Percentiles rank a stretch among this genome's conserved stretches.
Evolutionary conservation across 192 early-diverging fungal genomes (phyloP).

Genomic region (Gamsiella multidivaricata): DNA sequence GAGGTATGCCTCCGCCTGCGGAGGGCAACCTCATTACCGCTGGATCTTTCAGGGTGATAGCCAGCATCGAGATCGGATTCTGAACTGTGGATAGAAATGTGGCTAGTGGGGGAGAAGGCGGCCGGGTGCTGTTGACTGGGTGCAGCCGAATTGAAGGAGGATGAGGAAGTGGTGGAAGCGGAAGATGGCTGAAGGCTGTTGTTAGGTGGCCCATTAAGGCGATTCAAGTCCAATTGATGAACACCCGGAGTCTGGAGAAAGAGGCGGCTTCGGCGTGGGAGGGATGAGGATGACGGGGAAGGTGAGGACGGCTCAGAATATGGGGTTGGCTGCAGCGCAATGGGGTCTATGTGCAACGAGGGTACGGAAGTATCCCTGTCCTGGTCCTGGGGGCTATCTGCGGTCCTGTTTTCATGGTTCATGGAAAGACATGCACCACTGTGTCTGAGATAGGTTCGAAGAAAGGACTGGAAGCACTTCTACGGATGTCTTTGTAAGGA

Average conservation of each 20-base stretch:
- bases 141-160: background rate
- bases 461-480: background rate
- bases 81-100: background rate
- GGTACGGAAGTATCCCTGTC: background rate
- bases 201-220: background rate
- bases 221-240: background rate
- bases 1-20: slow-evolving; percentile 45
- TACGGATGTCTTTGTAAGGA: too few relatives aligned
- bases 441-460: background rate
- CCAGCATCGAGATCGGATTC: slow-evolving; percentile 3
- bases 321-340: background rate
- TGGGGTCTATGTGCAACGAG: background rate
- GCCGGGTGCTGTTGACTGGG: background rate
- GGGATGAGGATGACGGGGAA: background rate
- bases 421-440: slow-evolving; percentile 10
- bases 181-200: slow-evolving; percentile 10
- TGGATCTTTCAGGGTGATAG: background rate
- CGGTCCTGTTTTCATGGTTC: slow-evolving; percentile 4
- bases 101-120: slow-evolving; percentile 5
- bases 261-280: background rate
- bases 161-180: slow-evolving; percentile 16
- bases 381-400: background rate
- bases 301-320: background rate
- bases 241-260: slow-evolving; percentile 9
- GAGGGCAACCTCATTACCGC: slow-evolving; percentile 9